A percentile compares a stretch with the other conserved stretches of the same genome.
Evolutionary conservation across 169 alveolate genomes (phyloP).

Genomic region (Plasmodium fragile): DNA sequence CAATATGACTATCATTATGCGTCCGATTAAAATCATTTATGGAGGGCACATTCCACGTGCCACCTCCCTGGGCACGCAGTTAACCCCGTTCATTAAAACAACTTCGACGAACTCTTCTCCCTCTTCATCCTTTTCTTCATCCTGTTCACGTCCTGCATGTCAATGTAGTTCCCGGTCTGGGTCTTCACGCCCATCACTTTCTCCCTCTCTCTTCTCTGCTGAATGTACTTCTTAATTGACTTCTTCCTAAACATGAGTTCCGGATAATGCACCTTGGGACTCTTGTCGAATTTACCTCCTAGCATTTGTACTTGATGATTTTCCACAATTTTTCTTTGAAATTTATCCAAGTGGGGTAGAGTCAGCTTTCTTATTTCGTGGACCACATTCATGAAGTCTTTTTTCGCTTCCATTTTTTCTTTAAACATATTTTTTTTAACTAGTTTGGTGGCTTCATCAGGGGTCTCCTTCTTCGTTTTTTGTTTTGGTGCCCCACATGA

Average conservation of each 20-base stretch:
- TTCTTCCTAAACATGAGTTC: conserved; percentile 80
- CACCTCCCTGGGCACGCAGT: not conserved
- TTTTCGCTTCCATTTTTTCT: conserved; percentile 36
- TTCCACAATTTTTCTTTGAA: conserved; percentile 65
- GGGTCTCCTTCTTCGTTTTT: not conserved
- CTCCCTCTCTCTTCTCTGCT: conserved; percentile 78
- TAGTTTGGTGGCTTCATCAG: not conserved
- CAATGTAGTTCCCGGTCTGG: conserved; percentile 32
- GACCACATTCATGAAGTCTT: conserved; percentile 35
- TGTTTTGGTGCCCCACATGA: not conserved
- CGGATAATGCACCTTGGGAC: conserved; percentile 82
- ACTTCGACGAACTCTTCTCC: not conserved
- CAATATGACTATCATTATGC: no score
- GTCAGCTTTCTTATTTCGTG: conserved; percentile 58
- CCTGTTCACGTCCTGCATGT: conserved; percentile 52
- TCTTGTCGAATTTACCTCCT: conserved; percentile 66
- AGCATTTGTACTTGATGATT: conserved; percentile 50
- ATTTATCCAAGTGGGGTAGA: conserved; percentile 38
- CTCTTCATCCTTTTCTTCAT: conserved; percentile 16
- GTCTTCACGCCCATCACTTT: conserved; percentile 23
- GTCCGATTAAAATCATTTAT: not conserved
- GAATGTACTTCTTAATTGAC: conserved; percentile 79
- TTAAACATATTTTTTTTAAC: not conserved
- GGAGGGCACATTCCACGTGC: not conserved
- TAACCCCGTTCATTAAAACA: not conserved